These are phyloP conservation scores for Aspergillus thermomutatus DNA, from an alignment of 2,329 filamentous ascomycete species.

Conservation along the genomic window DNA sequence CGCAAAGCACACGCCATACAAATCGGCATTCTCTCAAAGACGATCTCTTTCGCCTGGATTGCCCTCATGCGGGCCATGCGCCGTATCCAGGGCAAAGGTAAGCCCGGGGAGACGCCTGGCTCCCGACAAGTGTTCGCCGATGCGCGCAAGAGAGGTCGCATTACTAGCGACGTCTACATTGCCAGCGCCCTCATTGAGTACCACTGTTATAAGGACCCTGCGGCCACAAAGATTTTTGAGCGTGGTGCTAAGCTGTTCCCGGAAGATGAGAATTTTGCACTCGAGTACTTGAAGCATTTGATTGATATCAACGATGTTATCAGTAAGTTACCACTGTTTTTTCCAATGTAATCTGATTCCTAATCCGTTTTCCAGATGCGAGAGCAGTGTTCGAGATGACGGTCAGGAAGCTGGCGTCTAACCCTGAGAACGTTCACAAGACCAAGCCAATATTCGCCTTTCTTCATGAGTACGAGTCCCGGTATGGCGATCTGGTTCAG, in stretches of 20 bases:
- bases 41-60: conserved; percentile 92
- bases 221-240: conserved; percentile 93
- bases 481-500: conserved; percentile 88
- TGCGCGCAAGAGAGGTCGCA: conserved; percentile 77
- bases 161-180: conserved; percentile 93
- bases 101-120: conserved; percentile 67
- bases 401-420: conserved; percentile 74
- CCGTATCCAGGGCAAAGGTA: conserved; percentile 79
- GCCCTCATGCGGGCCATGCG: conserved; percentile 91
- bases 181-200: conserved; percentile 91
- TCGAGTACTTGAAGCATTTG: conserved; percentile 94
- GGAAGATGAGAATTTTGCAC: conserved; percentile 85
- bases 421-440: conserved; percentile 69
- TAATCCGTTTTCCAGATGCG: conserved; percentile 61
- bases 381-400: conserved; percentile 95
- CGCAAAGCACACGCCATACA: conserved; percentile 68
- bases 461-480: conserved; percentile 92
- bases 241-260: conserved; percentile 90
- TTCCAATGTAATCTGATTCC: background rate
- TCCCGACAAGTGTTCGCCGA: conserved; percentile 87
- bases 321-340: conserved; percentile 57
- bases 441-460: conserved; percentile 84
- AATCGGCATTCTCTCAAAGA: conserved; percentile 72
- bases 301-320: conserved; percentile 90
- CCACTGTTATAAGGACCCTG: conserved; percentile 89